Evolutionary conservation across 192 early-diverging fungal genomes (phyloP).

Genomic region (Coemansia sp.): DNA sequence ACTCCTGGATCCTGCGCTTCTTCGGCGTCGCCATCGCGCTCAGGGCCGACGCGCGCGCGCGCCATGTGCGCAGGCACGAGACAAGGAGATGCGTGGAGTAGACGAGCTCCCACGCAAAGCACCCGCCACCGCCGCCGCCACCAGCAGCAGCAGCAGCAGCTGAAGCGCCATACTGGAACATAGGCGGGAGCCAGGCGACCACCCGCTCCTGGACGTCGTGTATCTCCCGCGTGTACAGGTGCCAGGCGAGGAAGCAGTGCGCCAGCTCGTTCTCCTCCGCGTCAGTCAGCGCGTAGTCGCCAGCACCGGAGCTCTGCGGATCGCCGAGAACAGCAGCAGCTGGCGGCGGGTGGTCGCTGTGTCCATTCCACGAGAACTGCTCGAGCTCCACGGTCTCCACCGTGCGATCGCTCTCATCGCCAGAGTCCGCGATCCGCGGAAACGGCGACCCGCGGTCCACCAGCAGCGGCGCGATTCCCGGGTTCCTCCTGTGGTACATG

Average conservation of each 20-base stretch:
- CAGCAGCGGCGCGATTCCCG: neutral
- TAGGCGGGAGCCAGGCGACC: neutral
- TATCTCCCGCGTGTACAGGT: slow-evolving; percentile 8
- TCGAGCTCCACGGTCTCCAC: slow-evolving; percentile 2
- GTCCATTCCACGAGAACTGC: slow-evolving; percentile 4
- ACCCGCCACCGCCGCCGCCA: neutral
- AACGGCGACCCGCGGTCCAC: neutral
- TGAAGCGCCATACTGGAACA: slow-evolving; percentile 7
- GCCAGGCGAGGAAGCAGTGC: slow-evolving; percentile 27
- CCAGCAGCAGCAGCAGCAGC: neutral
- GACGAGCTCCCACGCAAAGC: slow-evolving; percentile 29
- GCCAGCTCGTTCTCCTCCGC: slow-evolving; percentile 1
- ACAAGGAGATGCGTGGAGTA: slow-evolving; percentile 13
- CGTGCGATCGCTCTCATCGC: neutral
- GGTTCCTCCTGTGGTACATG: neutral
- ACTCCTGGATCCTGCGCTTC: neutral
- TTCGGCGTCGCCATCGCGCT: neutral
- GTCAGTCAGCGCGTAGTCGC: neutral
- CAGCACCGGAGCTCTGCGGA: too few species aligned
- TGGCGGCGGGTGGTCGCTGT: neutral
- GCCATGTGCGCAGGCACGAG: neutral
- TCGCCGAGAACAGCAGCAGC: too few species aligned
- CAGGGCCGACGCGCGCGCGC: neutral
- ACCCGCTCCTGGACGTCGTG: slow-evolving; percentile 5
- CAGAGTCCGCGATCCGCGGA: neutral